Evolutionary conservation across 768 basidiomycete species (phyloP), one percentile per base, ranked within the genome.

Genomic region (Saitozyma sp.): DNA sequence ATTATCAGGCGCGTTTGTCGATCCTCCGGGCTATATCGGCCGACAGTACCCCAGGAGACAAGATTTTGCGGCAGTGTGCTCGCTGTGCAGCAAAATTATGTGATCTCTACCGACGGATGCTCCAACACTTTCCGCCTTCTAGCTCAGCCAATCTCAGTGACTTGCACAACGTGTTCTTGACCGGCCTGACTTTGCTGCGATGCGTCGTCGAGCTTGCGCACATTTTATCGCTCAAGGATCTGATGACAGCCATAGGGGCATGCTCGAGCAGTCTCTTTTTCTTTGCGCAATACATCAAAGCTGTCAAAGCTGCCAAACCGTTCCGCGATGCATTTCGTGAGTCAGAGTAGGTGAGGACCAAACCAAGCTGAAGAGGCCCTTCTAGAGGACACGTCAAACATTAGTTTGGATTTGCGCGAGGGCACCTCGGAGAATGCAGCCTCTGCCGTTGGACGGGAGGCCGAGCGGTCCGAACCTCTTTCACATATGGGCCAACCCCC

Each of bases 281-380:
- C 9, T 65, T 56, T 38, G 59, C 64, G 8, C 64, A 65, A 48
- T 54, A 56, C 19, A 61, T 61, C 59, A 58, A 58, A 46, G 64
- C 59, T 6, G 64, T 61, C 59, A 58, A 58, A 46, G 64, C 59
- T 6, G 64, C 64, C 38, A 50, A 52, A n/a, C 64, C 64, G 16
- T 65, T 65, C 55, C 49, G 59, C 19, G 64, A 65, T 48, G 54
- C 55, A 9, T 65, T 65, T 48, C 29, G 29, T 29, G 29, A 29
- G 29, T 29, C 29, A 29, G 29, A 29, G 29, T 29, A 29, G 29
- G 29, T 29, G 29, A 29, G 29, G 29, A 29, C 29, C 2, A 29
- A 29, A 29, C 29, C 29, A 29, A 29, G 29, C 29, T 29, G 29
- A 29, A 29, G 29, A 29, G 29, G 29, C 29, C 29, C 29, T 29